Conservation (phyloP, 352 stramenopile genomes). For the Phytophthora sojae region DNA sequence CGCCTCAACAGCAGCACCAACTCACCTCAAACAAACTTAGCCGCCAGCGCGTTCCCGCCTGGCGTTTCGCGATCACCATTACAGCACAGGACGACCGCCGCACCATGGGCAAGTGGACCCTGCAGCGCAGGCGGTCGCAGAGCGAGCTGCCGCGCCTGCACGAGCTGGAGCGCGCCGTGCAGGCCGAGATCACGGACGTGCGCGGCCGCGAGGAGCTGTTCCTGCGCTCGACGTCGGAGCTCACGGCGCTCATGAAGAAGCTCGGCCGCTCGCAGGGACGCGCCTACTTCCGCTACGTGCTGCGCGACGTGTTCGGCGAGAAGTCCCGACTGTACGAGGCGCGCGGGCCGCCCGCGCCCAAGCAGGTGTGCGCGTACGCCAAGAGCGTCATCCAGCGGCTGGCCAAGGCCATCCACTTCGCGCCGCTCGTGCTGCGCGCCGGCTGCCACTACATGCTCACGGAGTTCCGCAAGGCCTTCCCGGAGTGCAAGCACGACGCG, state of each 20-base stretch:
- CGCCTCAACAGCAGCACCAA: background rate
- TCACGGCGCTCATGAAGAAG: constrained; percentile 76
- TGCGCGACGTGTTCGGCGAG: constrained; percentile 80
- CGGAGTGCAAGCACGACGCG: constrained; percentile 59
- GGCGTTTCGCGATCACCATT: constrained; percentile 18
- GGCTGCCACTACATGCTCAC: constrained; percentile 74
- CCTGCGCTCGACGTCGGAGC: constrained; percentile 75
- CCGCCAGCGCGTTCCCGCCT: background rate
- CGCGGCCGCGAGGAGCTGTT: constrained; percentile 81
- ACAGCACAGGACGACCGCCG: constrained; percentile 22
- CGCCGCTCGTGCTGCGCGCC: constrained; percentile 76
- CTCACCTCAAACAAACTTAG: background rate
- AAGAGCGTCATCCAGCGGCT: constrained; percentile 74
- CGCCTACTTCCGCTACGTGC: constrained; percentile 84
- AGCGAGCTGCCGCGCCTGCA: constrained; percentile 68
- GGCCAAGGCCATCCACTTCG: constrained; percentile 75
- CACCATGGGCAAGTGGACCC: constrained; percentile 43
- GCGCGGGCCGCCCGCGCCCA: constrained; percentile 29
- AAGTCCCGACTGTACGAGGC: constrained; percentile 61
- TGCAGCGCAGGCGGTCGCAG: constrained; percentile 45
- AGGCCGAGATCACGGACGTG: constrained; percentile 67
- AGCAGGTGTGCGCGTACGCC: constrained; percentile 61
- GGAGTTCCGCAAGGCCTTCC: constrained; percentile 79
- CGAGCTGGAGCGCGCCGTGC: constrained; percentile 73
- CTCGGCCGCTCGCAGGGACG: constrained; percentile 73